Base-by-base conservation (phyloP, 202 grass and related monocot species). In the Miscanthus sacchariflorus region DNA sequence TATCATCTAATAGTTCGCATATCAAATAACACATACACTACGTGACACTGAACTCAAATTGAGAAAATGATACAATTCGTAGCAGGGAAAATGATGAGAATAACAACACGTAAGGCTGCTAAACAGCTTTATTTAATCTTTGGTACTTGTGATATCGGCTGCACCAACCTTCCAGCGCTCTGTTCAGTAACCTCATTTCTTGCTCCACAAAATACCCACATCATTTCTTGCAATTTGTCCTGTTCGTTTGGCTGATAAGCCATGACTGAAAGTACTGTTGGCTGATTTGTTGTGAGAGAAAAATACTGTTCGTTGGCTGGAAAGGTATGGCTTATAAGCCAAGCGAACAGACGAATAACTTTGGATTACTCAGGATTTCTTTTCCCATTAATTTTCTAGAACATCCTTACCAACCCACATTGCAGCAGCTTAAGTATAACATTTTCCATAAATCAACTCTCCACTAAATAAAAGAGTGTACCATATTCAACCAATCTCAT, bases 161-260 rank as follows among this genome's bases (percentile, higher is more conserved):
- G 4, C 9, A 71, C 68, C 35, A 58, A 71, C 33, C 35, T n/a
- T 11, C 66, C 30, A 19, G 33, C 21, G 9, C 35, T 71, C 68
- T 21, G 68, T 71, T 40, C 36, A 40, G 36, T 72, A 72, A 14
- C 69, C 69, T 43, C 69, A 72, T 72, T 23, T 72, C 36, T 42
- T 12, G 5, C 18, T 42, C 69, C 36, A 72, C 69, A 42, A 38
- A 43, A 42, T 19, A 72, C 9, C 38, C 69, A 72, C 69, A 42
- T 23, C 35, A n/a, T 30, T 30, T 30, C 28, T 30, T 30, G 28
- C 28, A 30, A 30, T 30, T 30, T 30, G 28, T 30, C 28, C 28
- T 2, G 28, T 30, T 30, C 28, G 2, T 30, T 30, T 30, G 28
- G 28, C 28, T 30, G 28, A 30, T 30, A 30, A 30, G 28, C 28